Conservation (phyloP, 139 green algal genomes). For the Medakamo hakoo region DNA sequence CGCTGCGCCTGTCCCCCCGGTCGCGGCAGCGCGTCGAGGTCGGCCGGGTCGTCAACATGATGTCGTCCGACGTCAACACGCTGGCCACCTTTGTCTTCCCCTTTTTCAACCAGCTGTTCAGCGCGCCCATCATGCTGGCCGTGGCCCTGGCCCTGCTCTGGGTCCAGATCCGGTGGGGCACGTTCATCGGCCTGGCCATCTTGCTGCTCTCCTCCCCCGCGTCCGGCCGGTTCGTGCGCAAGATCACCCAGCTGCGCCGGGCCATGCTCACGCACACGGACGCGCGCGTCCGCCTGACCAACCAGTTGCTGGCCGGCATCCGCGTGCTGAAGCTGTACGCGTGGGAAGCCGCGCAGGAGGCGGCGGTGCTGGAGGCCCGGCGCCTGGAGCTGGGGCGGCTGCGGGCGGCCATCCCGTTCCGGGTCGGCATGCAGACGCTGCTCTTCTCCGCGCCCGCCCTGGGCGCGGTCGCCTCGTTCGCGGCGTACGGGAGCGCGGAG, state of each 20-base stretch:
- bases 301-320: constrained; percentile 53
- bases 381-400: constrained; percentile 42
- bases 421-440: constrained; percentile 52
- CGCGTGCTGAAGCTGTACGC: constrained; percentile 75
- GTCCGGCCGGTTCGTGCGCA: constrained; percentile 46
- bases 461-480: constrained; percentile 68
- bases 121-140: constrained; percentile 50
- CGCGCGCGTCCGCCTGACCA: constrained; percentile 70
- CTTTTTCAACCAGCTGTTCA: constrained; percentile 25
- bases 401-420: constrained; percentile 23
- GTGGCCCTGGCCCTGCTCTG: constrained; percentile 64
- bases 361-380: constrained; percentile 25
- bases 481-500: constrained; percentile 31
- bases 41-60: constrained; percentile 30
- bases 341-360: constrained; percentile 41
- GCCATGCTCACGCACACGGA: constrained; percentile 70
- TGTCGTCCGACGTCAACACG: constrained; percentile 35
- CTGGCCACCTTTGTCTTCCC: constrained; percentile 32
- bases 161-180: constrained; percentile 64
- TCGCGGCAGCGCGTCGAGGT: constrained; percentile 24
- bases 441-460: constrained; percentile 58
- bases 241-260: constrained; percentile 37
- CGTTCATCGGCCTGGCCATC: constrained; percentile 73
- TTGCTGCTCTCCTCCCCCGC: constrained; percentile 54
- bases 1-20: constrained; percentile 32